phyloP scores from a whole-genome alignment of 192 early-diverging fungal species.

The Pilaira anomala region DNA sequence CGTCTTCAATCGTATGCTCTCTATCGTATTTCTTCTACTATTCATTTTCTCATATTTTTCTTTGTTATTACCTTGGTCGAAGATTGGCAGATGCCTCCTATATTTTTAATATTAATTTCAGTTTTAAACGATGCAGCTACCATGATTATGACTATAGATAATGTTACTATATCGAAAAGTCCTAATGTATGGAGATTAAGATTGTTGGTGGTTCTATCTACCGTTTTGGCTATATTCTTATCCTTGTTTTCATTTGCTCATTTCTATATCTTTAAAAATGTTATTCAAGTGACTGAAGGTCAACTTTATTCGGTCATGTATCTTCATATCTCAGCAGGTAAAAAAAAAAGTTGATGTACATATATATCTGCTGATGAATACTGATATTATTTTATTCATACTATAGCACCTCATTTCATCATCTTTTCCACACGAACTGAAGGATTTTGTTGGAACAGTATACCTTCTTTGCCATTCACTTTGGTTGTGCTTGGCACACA shows the following conservation, averaged over 20 bases:
- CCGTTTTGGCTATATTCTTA: conserved; percentile 56
- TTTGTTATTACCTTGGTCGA: conserved; percentile 64
- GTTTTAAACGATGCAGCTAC: conserved; percentile 69
- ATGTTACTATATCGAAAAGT: conserved; percentile 56
- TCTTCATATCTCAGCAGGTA: conserved; percentile 65
- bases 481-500: conserved; percentile 64
- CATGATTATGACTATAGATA: conserved; percentile 74
- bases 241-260: conserved; percentile 62
- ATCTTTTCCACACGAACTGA: conserved; percentile 70
- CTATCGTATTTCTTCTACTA: conserved; percentile 74
- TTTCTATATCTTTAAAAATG: conserved; percentile 57
- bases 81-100: conserved; percentile 65
- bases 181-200: conserved; percentile 78
- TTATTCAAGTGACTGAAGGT: conserved; percentile 14
- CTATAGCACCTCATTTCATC: conserved; percentile 65
- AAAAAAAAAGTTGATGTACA: neutral
- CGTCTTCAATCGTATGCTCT: conserved; percentile 68
- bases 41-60: conserved; percentile 79
- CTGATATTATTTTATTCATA: conserved; percentile 4
- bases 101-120: conserved; percentile 64
- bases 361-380: neutral
- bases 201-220: conserved; percentile 62
- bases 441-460: conserved; percentile 61
- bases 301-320: conserved; percentile 69
- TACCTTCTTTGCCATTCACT: conserved; percentile 56